Base-by-base conservation (phyloP, 768 basidiomycete genomes). In the Boletellus emodensis region DNA sequence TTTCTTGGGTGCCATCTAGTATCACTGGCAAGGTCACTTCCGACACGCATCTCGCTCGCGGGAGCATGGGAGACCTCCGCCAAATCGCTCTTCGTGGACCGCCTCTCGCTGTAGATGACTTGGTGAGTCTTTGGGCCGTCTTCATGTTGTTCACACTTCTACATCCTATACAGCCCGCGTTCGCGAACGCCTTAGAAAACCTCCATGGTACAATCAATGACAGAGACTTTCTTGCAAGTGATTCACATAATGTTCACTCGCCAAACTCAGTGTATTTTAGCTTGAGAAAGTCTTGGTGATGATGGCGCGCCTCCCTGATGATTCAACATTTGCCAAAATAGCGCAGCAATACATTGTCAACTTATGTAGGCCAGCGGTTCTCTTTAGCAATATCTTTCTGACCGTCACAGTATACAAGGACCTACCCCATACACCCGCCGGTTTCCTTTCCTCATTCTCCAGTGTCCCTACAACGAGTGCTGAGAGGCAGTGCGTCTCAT, bases 371-470 rank as follows among this genome's bases (percentile, higher is more conserved):
- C 72, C n/a, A 22, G n/a, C 10, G 12, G n/a, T 33, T 20, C 24
- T 37, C n/a, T 43, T 44, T 12, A 7, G 28, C 10, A 13, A 40
- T 39, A 45, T 20, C 35, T 17, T 35, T 41, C 37, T 40, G 46
- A 34, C 18, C 46, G 24, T 49, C 52, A 44, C 51, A 86, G 85
- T 90, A 37, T 90, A 84, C 73, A 82, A 85, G 53, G 90, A 90
- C 65, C 78, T 92, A 33, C 87, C 87, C 3, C 89, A 89, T 54
- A 88, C 88, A 5, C 83, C 86, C 10, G 68, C 65, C 43, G 72
- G 72, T 11, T 87, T 81, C 61, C 67, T 86, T 35, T 58, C 67
- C 10, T 54, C 59, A 6, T 49, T 56, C 24, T 55, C 41, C 14
- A 38, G 53, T 4, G 9, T 3, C 37, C 39, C 49, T n/a, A 44